Conservation (phyloP, 164 flowering plant genomes). For the Kalanchoe fedtschenkoi region DNA sequence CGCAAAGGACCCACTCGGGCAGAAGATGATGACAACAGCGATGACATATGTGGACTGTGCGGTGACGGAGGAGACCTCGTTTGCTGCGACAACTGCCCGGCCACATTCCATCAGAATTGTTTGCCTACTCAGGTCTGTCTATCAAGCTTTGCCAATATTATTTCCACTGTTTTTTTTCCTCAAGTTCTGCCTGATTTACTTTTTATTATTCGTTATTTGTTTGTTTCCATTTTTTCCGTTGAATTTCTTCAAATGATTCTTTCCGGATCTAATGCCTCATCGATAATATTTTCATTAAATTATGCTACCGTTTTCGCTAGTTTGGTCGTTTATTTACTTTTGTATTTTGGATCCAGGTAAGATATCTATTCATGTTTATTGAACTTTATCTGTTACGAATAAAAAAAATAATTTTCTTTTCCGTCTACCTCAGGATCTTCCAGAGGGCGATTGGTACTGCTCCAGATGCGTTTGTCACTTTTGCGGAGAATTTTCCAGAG, state of each 20-base stretch:
- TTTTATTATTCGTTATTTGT: background rate
- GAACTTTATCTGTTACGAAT: background rate
- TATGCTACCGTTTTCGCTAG: background rate
- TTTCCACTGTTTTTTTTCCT: too few relatives aligned
- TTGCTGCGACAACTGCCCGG: constrained; percentile 96
- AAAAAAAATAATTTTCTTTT: background rate
- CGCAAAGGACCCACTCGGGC: constrained; percentile 18
- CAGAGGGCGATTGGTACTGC: constrained; percentile 92
- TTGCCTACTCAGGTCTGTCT: constrained; percentile 62
- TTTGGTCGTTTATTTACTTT: background rate
- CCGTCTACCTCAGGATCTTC: constrained; percentile 53
- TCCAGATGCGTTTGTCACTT: constrained; percentile 59
- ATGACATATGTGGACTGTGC: constrained; percentile 93
- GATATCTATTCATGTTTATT: background rate
- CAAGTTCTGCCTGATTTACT: background rate
- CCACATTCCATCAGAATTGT: constrained; percentile 86
- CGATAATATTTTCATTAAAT: background rate
- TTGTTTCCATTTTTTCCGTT: background rate
- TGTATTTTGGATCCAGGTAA: background rate
- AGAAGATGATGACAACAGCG: constrained; percentile 72
- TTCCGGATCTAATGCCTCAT: too few relatives aligned
- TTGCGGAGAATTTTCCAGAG: constrained; percentile 52
- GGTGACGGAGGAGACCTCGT: constrained; percentile 94
- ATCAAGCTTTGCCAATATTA: too few relatives aligned
- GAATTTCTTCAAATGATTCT: background rate